These are phyloP conservation scores for Erysimum cheiranthoides DNA, from an alignment of 345 rosid genomes.

Conservation along the genomic window DNA sequence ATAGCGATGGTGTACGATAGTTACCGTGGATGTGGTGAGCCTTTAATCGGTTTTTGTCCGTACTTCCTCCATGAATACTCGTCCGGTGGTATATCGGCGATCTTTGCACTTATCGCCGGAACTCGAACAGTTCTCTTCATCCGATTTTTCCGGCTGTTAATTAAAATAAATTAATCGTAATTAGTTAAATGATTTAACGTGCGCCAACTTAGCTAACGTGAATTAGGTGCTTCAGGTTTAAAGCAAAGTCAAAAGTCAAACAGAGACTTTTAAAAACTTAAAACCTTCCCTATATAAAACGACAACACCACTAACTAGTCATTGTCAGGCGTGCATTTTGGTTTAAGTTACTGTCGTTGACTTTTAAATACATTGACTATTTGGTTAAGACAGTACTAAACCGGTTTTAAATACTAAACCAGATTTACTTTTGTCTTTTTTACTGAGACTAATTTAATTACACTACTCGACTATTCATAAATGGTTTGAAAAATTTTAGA, in stretches of 20 bases:
- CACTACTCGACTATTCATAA: background rate
- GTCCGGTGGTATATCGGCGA: slow-evolving; percentile 89
- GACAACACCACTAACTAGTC: slow-evolving; percentile 30
- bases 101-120: slow-evolving; percentile 80
- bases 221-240: background rate
- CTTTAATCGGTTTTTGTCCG: slow-evolving; percentile 96
- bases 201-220: background rate
- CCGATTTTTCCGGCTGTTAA: slow-evolving; percentile 66
- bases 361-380: background rate
- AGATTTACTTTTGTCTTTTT: no score
- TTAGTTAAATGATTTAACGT: background rate
- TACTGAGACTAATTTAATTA: background rate
- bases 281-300: slow-evolving; percentile 11
- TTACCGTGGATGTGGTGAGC: slow-evolving; percentile 94
- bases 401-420: slow-evolving; percentile 8
- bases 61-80: slow-evolving; percentile 95
- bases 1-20: background rate
- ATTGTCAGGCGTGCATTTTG: slow-evolving; percentile 21
- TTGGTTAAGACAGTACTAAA: background rate
- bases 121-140: slow-evolving; percentile 72
- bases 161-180: background rate
- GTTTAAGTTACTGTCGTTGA: slow-evolving; percentile 26
- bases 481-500: no score
- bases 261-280: background rate
- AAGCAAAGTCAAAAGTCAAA: slow-evolving; percentile 21